Evolutionary conservation across 495 filamentous ascomycete genomes (phyloP), one percentile per base, ranked within the genome.

Genomic region (Aspergillus hancockii): DNA sequence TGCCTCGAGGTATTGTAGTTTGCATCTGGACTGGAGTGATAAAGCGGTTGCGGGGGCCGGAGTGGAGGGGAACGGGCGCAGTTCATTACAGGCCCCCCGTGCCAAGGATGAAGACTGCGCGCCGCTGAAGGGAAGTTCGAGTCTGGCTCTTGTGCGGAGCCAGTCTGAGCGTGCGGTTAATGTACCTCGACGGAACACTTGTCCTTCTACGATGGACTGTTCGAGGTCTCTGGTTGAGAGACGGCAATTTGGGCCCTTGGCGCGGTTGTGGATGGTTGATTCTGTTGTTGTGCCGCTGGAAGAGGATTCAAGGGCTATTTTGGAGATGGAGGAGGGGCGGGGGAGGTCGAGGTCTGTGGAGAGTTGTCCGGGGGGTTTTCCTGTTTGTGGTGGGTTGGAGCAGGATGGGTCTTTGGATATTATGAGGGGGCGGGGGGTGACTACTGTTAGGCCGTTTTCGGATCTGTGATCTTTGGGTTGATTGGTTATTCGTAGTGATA

Each of bases 401-500:
- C 51, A 55, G 67, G 65, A 53, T 59, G 57, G 8, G 55, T 74
- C 58, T 72, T 69, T 9, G 23, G 58, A 60, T 46, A 53, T 55
- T 23, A 58, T 73, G 34, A 61, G 63, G 13, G 67, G 68, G 50
- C 57, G 54, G 30, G 69, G 64, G 14, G 66, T 63, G 38, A 73
- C 69, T 32, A 63, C 65, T 53, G 74, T 70, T 34, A 58, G 74
- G 47, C 74, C 74, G 28, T 75, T 74, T 53, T 74, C 74, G n/a
- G 58, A 59, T 46, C 52, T 54, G 49, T 67, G 52, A 52, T 32
- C n/a, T 31, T 52, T 13, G 50, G 14, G 47, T 52, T 23, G 46
- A 30, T 56, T 53, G 34, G 13, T 25, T 13, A 21, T 28, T 18
- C 23, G 16, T 47, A 47, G 22, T 18, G n/a, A 36, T 52, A 13